Base-by-base conservation (phyloP, 2,329 filamentous ascomycete genomes). In the Diaporthe capsici region DNA sequence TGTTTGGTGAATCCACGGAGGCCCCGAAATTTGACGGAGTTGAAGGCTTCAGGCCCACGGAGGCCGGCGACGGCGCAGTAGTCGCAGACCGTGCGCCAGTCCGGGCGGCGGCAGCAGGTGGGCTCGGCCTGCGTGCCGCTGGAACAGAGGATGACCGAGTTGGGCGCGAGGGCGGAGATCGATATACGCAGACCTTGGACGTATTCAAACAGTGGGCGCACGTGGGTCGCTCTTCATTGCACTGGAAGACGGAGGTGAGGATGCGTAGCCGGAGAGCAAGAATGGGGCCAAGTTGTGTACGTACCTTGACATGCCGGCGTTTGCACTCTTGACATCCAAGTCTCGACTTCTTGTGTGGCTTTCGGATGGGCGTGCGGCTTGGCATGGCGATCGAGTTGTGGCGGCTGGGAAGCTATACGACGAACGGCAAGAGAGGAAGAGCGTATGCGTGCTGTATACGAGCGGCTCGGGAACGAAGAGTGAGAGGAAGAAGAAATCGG, bases 301-400 rank as follows among this genome's bases (percentile, higher is more conserved):
- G 6, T 44, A 63, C 58, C 58, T 63, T 63, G 39, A 63, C 37
- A 20, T 63, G 58, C 0, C 58, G 37, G 12, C 58, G 58, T 63
- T 63, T 63, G 10, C 37, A 63, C 37, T 44, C 39, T n/a, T 63
- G 58, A 63, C 39, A 63, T 10, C 58, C 39, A 25, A 44, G 15
- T 28, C 58, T 44, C 28, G 58, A 63, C n/a, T 63, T 63, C 58
- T 63, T 63, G 58, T 63, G 58, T 44, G 58, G n/a, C 39, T 44
- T 63, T 25, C 58, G 37, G 22, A 44, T 63, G 12, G 58, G 58
- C 13, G 39, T 63, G 37, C 25, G n/a, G 39, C n/a, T 39, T n/a
- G 39, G 58, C 58, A 63, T 63, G 58, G 37, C 39, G n/a, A 28
- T 7, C 44, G n/a, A 28, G 7, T 63, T 15, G 2, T 63, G 58